Evolutionary conservation across 176 grass and related monocot species (phyloP).

Genomic region (Oryza officinalis): DNA sequence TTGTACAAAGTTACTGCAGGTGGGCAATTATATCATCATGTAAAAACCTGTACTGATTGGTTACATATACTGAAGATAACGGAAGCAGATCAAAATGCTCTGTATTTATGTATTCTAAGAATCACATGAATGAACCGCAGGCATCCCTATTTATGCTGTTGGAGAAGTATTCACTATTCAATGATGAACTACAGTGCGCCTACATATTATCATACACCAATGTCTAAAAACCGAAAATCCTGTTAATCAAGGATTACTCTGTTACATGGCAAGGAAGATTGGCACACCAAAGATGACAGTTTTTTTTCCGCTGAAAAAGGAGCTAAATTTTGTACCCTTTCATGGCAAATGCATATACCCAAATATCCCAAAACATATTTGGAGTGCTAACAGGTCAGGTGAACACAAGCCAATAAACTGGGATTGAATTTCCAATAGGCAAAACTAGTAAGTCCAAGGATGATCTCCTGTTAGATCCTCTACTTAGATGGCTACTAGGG

Average conservation of each 20-base stretch:
- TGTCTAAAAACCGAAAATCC: too few species aligned
- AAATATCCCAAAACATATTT: background rate
- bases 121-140: background rate
- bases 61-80: background rate
- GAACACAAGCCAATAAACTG: background rate
- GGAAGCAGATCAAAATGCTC: background rate
- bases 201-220: background rate
- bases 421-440: background rate
- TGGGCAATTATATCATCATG: constrained; percentile 9
- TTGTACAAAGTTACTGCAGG: constrained; percentile 28
- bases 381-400: too few species aligned
- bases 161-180: background rate
- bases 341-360: too few species aligned
- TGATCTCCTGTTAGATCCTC: background rate
- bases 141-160: background rate
- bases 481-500: background rate
- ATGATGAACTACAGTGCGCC: too few species aligned
- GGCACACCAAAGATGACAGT: too few species aligned
- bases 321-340: too few species aligned
- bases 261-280: too few species aligned
- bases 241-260: too few species aligned
- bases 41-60: background rate
- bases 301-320: too few species aligned
- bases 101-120: background rate
- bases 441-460: background rate